Conservation (phyloP, 257 asterid species). For the Marsdenia floribunda region DNA sequence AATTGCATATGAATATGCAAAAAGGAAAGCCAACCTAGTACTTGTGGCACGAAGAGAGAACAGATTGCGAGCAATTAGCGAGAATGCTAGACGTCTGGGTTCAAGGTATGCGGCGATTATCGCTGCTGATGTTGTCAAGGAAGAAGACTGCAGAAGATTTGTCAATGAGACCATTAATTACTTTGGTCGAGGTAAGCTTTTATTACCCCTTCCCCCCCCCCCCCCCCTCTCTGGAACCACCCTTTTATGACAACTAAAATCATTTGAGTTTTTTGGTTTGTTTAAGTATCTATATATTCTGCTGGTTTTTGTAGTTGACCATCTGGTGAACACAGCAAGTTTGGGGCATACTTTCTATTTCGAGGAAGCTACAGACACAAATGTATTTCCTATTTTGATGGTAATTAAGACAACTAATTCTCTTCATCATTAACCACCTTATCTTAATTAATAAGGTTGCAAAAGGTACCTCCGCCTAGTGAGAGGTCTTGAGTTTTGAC, state of each 20-base stretch:
- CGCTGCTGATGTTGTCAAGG: slow-evolving; percentile 97
- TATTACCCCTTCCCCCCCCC: too few species aligned
- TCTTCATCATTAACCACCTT: too few species aligned
- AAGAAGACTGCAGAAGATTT: slow-evolving; percentile 81
- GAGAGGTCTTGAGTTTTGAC: too few species aligned
- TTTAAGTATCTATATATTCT: background rate
- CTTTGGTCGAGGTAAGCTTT: slow-evolving; percentile 43
- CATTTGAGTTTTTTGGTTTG: background rate
- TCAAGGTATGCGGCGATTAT: slow-evolving; percentile 55
- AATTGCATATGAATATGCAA: slow-evolving; percentile 90
- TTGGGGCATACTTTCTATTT: slow-evolving; percentile 87
- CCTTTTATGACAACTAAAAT: background rate
- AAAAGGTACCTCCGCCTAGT: too few species aligned
- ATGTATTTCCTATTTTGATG: slow-evolving; percentile 72
- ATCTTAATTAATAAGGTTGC: too few species aligned
- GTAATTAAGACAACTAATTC: slow-evolving; percentile 8
- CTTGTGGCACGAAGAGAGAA: slow-evolving; percentile 77
- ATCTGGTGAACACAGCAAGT: slow-evolving; percentile 82
- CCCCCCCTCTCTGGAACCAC: too few species aligned
- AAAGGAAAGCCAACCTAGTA: slow-evolving; percentile 73
- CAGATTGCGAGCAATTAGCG: slow-evolving; percentile 71
- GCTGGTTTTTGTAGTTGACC: slow-evolving; percentile 60
- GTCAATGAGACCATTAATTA: slow-evolving; percentile 55
- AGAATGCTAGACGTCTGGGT: slow-evolving; percentile 62
- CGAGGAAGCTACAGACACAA: slow-evolving; percentile 88